A percentile compares a stretch with the other conserved stretches of the same genome.
These are phyloP conservation scores for Combretum micranthum DNA, from an alignment of 345 rosid species.

Conservation along the genomic window DNA sequence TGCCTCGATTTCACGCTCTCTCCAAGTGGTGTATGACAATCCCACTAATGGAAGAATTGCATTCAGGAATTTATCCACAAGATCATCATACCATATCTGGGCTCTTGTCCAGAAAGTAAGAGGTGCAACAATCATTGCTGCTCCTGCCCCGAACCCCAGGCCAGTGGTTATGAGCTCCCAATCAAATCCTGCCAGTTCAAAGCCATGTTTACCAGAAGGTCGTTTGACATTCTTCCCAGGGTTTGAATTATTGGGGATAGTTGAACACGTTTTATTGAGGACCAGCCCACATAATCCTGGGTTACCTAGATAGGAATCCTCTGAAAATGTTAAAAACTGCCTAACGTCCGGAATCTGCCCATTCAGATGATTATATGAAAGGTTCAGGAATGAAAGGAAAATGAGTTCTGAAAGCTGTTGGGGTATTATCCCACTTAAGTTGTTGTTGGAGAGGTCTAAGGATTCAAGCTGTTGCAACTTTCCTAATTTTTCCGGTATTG, in stretches of 20 bases:
- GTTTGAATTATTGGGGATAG: background rate
- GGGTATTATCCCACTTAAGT: conserved; percentile 22
- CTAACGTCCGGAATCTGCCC: conserved; percentile 19
- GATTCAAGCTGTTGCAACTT: conserved; percentile 22
- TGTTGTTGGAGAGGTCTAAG: conserved; percentile 25
- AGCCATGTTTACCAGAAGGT: background rate
- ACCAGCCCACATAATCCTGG: conserved; percentile 20
- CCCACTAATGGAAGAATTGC: conserved; percentile 40
- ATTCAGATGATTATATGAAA: conserved; percentile 21
- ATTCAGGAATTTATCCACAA: conserved; percentile 30
- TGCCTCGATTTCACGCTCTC: conserved; percentile 20
- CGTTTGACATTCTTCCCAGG: background rate
- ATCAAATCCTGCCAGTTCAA: conserved; percentile 10
- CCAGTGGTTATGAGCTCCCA: conserved; percentile 42
- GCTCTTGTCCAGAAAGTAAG: conserved; percentile 25
- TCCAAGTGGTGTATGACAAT: conserved; percentile 24
- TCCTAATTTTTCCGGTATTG: conserved; percentile 20
- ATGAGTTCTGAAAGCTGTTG: conserved; percentile 8
- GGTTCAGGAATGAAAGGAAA: conserved; percentile 26
- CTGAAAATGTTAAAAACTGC: conserved; percentile 23
- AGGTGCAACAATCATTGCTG: conserved; percentile 36
- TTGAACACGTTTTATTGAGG: conserved; percentile 2
- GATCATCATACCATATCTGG: conserved; percentile 17
- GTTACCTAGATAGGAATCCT: conserved; percentile 17
- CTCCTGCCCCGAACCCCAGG: conserved; percentile 45